Evolutionary conservation across 805 yeast species (phyloP), one percentile per base, ranked within the genome.

Genomic region (Schizosaccharomyces japonicus): DNA sequence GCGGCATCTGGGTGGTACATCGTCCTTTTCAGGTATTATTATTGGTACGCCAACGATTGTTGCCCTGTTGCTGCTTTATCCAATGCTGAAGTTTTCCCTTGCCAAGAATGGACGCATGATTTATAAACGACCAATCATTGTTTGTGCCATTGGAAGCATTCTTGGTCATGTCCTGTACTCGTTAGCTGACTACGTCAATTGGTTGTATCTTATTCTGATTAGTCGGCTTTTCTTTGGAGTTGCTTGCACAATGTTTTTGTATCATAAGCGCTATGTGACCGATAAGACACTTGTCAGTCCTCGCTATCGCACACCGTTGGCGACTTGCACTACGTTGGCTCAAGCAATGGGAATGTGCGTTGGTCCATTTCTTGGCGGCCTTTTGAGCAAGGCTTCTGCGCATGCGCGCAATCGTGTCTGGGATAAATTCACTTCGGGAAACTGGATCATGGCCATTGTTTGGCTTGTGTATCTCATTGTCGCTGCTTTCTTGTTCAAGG

Each of bases 311-410:
- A 42, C 46, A 13, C 17, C 29, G 10, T 23, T 42, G 46, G 19
- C 31, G 4, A 21, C 23, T 6, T n/a, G 23, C 33, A 15, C 15
- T 13, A 17, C 17, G 6, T 13, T 42, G 10, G 27, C 17, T 19
- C 32, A 11, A 29, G 27, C 33, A 2, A 11, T 27, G 21, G 46
- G 46, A 10, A 26, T 29, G 28, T n/a, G 23, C 5, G 15, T 27
- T 15, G 46, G 46, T 27, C 46, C 46, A 15, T 42, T 27, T 8
- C 21, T 42, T 17, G 46, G 46, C 8, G 46, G 46, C 5, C 11
- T 42, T 4, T 23, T 42, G 46, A 21, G 23, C 10, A 42, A 42
- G 19, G 17, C 33, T 42, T 27, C 33, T 15, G 13, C 27, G 11
- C 8, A 36, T 17, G 21, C 33, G 10, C 33, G 15, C 21, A 42